These are phyloP conservation scores for Lepidium aucheri DNA, from an alignment of 345 rosid species.

Conservation along the genomic window DNA sequence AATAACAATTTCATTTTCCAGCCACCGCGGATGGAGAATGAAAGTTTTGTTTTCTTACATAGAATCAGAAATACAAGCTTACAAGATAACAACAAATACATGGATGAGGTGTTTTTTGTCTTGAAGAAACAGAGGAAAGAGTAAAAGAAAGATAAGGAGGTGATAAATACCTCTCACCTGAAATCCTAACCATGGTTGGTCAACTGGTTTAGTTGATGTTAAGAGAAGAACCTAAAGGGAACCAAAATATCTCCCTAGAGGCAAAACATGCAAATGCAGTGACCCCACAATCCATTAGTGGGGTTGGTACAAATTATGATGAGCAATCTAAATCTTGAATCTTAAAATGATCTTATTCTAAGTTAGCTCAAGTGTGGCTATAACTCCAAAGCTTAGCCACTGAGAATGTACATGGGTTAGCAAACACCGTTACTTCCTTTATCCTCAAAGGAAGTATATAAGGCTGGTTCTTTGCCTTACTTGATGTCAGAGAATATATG, in stretches of 20 bases:
- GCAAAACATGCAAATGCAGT: constrained; percentile 43
- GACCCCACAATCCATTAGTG: constrained; percentile 66
- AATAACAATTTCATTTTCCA: constrained; percentile 21
- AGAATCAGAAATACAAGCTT: constrained; percentile 16
- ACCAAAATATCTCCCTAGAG: constrained; percentile 85
- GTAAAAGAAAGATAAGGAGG: constrained; percentile 23
- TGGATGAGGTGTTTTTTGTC: constrained; percentile 3
- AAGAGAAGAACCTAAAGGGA: constrained; percentile 60
- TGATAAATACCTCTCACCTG: constrained; percentile 39
- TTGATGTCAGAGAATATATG: constrained; percentile 10
- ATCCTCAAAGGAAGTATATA: constrained; percentile 37
- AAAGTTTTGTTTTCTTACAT: constrained; percentile 24
- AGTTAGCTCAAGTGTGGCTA: constrained; percentile 39
- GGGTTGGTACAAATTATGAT: constrained; percentile 38
- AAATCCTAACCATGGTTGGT: constrained; percentile 95
- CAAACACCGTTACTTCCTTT: constrained; percentile 31
- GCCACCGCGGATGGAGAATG: constrained; percentile 24
- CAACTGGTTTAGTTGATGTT: constrained; percentile 34
- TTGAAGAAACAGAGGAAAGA: constrained; percentile 20
- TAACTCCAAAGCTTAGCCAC: constrained; percentile 61
- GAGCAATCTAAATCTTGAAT: constrained; percentile 24
- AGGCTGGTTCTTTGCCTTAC: constrained; percentile 11
- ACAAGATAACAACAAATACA: constrained; percentile 20
- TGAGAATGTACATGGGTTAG: constrained; percentile 38
- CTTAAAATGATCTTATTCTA: constrained; percentile 30